A percentile compares a stretch with the other conserved stretches of the same genome.
Evolutionary conservation across 306 rosid genomes (phyloP).

Genomic region (Amphicarpaea edgeworthii): DNA sequence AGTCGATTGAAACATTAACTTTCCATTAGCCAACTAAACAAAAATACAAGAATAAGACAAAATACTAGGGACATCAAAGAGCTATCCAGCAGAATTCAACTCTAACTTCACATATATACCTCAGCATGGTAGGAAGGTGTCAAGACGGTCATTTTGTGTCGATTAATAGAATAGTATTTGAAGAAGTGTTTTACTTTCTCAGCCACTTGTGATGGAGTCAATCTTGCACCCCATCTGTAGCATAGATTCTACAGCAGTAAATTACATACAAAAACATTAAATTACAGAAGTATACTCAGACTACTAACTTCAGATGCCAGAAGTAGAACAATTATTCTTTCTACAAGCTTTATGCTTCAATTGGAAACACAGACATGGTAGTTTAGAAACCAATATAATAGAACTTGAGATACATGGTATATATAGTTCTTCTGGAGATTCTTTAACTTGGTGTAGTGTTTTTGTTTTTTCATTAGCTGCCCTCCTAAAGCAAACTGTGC

Average conservation of each 20-base stretch:
- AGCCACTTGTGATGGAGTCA: constrained; percentile 88
- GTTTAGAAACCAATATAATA: constrained; percentile 30
- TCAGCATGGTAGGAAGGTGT: constrained; percentile 98
- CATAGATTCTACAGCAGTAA: constrained; percentile 76
- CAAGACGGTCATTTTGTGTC: constrained; percentile 91
- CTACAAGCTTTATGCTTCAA: constrained; percentile 25
- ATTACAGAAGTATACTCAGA: constrained; percentile 3
- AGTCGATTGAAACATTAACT: constrained; percentile 29
- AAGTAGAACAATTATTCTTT: not conserved
- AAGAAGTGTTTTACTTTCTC: constrained; percentile 94
- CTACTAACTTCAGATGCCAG: not conserved
- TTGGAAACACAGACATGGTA: not conserved
- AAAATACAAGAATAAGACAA: constrained; percentile 12
- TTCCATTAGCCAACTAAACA: constrained; percentile 34
- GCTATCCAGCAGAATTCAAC: not conserved
- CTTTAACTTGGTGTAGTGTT: not conserved
- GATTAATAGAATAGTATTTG: constrained; percentile 92
- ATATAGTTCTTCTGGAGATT: constrained; percentile 1
- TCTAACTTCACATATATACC: constrained; percentile 51
- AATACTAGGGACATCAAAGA: constrained; percentile 1
- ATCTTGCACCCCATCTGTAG: constrained; percentile 81
- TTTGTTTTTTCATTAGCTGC: constrained; percentile 22
- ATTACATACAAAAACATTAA: constrained; percentile 15
- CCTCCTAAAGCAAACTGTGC: constrained; percentile 4
- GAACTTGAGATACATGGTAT: constrained; percentile 25